A percentile compares a stretch with the other conserved stretches of the same genome.
Conservation (phyloP, 257 asterid species). For the Craterostigma plantagineum region DNA sequence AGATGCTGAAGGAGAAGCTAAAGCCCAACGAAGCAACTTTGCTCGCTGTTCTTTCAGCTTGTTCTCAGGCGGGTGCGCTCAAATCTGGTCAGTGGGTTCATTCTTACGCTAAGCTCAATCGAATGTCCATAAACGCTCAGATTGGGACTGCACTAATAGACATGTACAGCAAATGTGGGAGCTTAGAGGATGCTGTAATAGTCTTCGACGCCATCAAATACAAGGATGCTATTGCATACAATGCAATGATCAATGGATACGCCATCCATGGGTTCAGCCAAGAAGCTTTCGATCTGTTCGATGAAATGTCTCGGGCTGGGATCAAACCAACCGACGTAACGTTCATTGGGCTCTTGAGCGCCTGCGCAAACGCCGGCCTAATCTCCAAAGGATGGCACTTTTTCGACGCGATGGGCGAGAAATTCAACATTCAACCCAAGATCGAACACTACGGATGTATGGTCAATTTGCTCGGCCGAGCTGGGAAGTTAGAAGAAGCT, state of each 20-base stretch:
- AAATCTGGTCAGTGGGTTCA: constrained; percentile 41
- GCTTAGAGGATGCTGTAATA: constrained; percentile 27
- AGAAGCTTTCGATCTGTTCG: constrained; percentile 27
- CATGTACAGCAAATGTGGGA: constrained; percentile 44
- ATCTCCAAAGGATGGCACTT: constrained; percentile 24
- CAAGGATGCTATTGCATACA: constrained; percentile 28
- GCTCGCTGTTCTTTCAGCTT: constrained; percentile 39
- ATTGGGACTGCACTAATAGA: constrained; percentile 34
- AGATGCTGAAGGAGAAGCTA: constrained; percentile 20
- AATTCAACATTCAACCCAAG: constrained; percentile 20
- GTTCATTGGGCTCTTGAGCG: constrained; percentile 26
- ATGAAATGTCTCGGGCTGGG: constrained; percentile 16
- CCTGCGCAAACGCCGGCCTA: constrained; percentile 42
- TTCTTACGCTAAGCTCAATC: constrained; percentile 15
- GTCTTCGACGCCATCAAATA: constrained; percentile 25
- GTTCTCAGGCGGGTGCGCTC: constrained; percentile 32
- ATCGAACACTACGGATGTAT: constrained; percentile 47
- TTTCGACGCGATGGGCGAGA: constrained; percentile 19
- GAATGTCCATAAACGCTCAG: constrained; percentile 9
- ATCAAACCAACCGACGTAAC: constrained; percentile 29
- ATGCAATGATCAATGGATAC: constrained; percentile 32
- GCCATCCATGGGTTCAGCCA: constrained; percentile 23
- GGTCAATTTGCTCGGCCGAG: constrained; percentile 46
- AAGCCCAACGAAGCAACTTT: constrained; percentile 36
- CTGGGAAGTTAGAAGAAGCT: constrained; percentile 27